Conservation (phyloP, 2,329 filamentous ascomycete genomes). For the Chrysosporium keratinophilum region DNA sequence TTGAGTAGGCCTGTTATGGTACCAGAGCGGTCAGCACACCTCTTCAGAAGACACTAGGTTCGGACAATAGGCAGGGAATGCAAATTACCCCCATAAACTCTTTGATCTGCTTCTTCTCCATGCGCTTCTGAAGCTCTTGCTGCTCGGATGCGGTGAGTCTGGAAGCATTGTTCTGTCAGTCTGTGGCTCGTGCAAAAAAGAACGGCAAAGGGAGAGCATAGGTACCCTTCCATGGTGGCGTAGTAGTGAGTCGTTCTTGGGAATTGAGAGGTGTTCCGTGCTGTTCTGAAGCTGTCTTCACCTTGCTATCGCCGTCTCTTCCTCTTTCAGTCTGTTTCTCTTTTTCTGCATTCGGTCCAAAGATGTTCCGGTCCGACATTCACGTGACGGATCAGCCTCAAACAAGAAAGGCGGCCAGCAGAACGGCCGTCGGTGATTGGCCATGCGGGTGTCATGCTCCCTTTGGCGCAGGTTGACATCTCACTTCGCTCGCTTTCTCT, state of each 20-base stretch:
- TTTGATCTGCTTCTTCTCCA: slow-evolving; percentile 98
- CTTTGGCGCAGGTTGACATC: too few relatives aligned
- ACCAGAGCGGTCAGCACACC: slow-evolving; percentile 13
- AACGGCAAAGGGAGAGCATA: too few relatives aligned
- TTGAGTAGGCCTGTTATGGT: slow-evolving; percentile 51
- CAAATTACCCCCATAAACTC: slow-evolving; percentile 91
- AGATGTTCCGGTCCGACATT: neutral
- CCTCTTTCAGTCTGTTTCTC: neutral
- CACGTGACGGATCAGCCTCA: slow-evolving; percentile 1
- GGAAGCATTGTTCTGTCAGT: slow-evolving; percentile 11
- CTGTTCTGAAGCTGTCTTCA: neutral
- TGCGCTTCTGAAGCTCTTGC: slow-evolving; percentile 83
- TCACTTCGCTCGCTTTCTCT: neutral
- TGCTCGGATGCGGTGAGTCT: slow-evolving; percentile 71
- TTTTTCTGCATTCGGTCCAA: neutral
- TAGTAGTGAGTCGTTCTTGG: neutral
- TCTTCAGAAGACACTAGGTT: slow-evolving; percentile 8
- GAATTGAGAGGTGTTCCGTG: neutral
- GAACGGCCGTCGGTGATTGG: neutral
- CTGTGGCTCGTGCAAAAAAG: neutral
- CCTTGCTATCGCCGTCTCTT: neutral
- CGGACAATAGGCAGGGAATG: slow-evolving; percentile 5
- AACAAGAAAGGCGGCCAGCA: slow-evolving; percentile 1
- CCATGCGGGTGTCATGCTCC: neutral
- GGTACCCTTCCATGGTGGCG: slow-evolving; percentile 32